These are phyloP conservation scores for Tremella fuciformis DNA, from an alignment of 768 basidiomycete genomes.

Conservation along the genomic window DNA sequence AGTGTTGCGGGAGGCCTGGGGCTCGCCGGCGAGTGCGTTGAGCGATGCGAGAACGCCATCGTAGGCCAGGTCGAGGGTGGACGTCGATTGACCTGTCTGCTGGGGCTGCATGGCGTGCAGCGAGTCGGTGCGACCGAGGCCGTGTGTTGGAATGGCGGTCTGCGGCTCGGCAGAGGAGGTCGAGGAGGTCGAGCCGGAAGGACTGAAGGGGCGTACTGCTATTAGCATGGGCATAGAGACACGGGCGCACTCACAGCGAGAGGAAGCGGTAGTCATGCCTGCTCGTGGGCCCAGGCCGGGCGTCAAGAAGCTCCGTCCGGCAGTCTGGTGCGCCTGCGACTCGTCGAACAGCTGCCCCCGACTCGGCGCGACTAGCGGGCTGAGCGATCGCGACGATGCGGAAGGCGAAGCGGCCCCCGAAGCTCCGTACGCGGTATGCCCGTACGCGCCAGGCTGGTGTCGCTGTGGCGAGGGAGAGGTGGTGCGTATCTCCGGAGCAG, in stretches of 20 bases:
- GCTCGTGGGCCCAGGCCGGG: no score
- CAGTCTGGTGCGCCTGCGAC: neutral
- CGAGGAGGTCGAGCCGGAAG: no score
- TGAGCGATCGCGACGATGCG: neutral
- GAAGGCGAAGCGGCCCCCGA: conserved; percentile 1
- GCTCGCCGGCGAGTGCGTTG: conserved; percentile 27
- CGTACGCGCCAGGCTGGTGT: neutral
- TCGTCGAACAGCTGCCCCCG: neutral
- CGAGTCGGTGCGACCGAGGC: neutral
- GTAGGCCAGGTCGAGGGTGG: conserved; percentile 42
- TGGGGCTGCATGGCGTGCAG: conserved; percentile 20
- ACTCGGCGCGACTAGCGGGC: conserved; percentile 16
- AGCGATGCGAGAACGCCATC: conserved; percentile 40
- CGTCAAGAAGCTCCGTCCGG: no score
- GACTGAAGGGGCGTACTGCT: no score
- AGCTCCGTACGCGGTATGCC: neutral
- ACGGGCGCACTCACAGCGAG: no score
- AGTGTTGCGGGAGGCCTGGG: conserved; percentile 10
- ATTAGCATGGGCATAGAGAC: no score
- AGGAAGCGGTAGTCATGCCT: no score
- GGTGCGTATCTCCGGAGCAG: conserved; percentile 31
- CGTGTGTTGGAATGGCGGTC: conserved; percentile 3
- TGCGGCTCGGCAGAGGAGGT: conserved; percentile 6
- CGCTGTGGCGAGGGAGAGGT: conserved; percentile 41
- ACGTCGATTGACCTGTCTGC: conserved; percentile 36